Base-by-base conservation (phyloP, 352 stramenopile genomes). In the Pythium myriotylum region DNA sequence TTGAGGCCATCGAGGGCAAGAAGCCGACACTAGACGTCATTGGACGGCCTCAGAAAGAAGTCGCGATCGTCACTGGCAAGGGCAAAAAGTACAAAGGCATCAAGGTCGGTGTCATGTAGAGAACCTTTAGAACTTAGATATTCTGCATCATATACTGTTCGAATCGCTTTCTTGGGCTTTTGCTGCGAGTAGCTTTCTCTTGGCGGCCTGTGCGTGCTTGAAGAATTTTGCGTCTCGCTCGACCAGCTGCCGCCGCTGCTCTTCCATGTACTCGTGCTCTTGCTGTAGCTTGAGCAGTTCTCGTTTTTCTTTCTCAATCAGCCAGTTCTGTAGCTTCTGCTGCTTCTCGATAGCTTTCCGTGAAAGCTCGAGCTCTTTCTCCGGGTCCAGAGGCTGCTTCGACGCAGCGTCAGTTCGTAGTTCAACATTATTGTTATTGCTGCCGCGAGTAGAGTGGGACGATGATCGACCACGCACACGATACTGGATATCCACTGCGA, bases 261-360 rank as follows among this genome's bases (percentile, higher is more conserved):
- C 83, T n/a, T 95, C 81, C 33, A 89, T 67, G 29, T 80, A 85
- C 23, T 91, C 74, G 48, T 89, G 81, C 52, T 97, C 86, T 40
- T 84, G 73, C 27, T 94, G 77, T 22, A 95, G 73, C 59, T 90
- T 88, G 29, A 91, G 66, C 51, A 95, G 68, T 57, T 96, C 86
- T 40, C 83, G 79, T 27, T 82, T 77, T 58, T 97, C 91, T 53
- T 97, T 97, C 53, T 96, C 83, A 16, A 93, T 73, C 19, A 96
- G 71, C 89, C 89, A 97, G 32, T 85, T 91, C 48, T 96, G 87
- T 24, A 97, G 62, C 46, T 95, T 95, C 2, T 86, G 81, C 53
- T 97, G 87, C 72, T 96, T 96, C 59, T 93, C 86, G 56, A 96
- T 94, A 16, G 87, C 87, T 43, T 94, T 91, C 20, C 82, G 81